Evolutionary conservation across 2,329 filamentous ascomycete species (phyloP).

Genomic region (Cadophora sp.): DNA sequence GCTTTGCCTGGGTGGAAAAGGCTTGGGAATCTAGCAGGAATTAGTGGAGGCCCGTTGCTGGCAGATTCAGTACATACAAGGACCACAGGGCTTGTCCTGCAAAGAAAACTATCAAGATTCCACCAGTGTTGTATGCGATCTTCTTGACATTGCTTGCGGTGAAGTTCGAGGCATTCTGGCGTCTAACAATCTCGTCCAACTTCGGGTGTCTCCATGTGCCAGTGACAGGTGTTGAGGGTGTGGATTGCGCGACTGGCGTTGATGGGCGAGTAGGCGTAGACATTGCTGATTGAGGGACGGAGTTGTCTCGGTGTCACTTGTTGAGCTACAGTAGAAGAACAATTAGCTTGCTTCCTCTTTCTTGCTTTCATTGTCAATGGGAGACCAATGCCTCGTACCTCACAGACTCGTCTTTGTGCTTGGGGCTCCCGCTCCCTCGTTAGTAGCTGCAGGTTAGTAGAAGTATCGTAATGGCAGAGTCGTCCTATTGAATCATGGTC

Average conservation of each 20-base stretch:
- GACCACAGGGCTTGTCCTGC: constrained; percentile 48
- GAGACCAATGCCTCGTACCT: constrained; percentile 23
- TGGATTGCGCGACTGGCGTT: constrained; percentile 34
- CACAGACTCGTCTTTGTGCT: neutral
- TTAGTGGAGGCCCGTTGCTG: constrained; percentile 21
- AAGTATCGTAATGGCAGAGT: constrained; percentile 15
- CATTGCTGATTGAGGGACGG: constrained; percentile 29
- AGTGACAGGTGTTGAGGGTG: constrained; percentile 48
- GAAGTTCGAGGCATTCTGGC: constrained; percentile 81
- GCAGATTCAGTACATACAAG: constrained; percentile 31
- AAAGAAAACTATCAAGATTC: constrained; percentile 58
- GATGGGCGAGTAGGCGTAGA: constrained; percentile 39
- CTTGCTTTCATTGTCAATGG: constrained; percentile 32
- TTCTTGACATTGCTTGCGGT: constrained; percentile 76
- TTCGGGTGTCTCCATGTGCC: constrained; percentile 93
- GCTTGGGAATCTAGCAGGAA: constrained; percentile 39
- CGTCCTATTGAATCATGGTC: constrained; percentile 37
- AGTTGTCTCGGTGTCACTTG: neutral
- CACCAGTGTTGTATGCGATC: constrained; percentile 70
- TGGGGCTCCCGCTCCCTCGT: neutral
- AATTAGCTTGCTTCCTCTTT: neutral
- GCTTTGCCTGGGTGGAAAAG: constrained; percentile 34
- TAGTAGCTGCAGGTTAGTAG: constrained; percentile 41
- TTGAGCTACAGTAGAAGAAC: neutral
- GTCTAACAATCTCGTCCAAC: constrained; percentile 82